phyloP scores from a whole-genome alignment of 2,329 filamentous ascomycete species.

The Endoconidiophora laricicola region DNA sequence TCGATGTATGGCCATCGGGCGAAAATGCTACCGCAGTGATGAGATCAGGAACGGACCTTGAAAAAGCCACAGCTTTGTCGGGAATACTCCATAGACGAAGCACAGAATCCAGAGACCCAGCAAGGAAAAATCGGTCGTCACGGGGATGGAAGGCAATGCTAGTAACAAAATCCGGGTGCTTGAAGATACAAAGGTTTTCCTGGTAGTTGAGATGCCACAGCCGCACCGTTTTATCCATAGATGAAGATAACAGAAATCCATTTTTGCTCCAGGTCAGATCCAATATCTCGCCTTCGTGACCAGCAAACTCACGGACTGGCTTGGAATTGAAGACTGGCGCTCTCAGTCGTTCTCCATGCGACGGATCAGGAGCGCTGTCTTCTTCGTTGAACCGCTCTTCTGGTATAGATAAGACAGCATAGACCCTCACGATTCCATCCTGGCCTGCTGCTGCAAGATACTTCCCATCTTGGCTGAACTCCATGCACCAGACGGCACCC shows the following conservation, averaged over 20 bases:
- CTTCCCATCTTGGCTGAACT: slow-evolving; percentile 82
- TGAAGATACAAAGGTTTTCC: slow-evolving; percentile 85
- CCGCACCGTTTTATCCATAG: slow-evolving; percentile 94
- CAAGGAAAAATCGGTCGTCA: slow-evolving; percentile 92
- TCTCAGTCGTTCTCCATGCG: slow-evolving; percentile 48
- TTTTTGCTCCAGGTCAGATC: slow-evolving; percentile 99
- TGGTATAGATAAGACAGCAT: slow-evolving; percentile 67
- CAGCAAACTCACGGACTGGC: slow-evolving; percentile 62
- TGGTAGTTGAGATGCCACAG: slow-evolving; percentile 77
- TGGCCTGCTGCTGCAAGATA: slow-evolving; percentile 87
- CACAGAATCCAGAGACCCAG: slow-evolving; percentile 78
- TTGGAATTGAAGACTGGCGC: slow-evolving; percentile 79
- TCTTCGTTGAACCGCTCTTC: slow-evolving; percentile 67
- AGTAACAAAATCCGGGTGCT: slow-evolving; percentile 88
- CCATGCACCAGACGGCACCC: slow-evolving; percentile 76
- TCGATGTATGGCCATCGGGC: slow-evolving; percentile 75
- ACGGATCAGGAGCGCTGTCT: slow-evolving; percentile 37
- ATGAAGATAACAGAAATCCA: slow-evolving; percentile 86
- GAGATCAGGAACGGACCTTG: slow-evolving; percentile 61
- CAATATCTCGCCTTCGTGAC: slow-evolving; percentile 72
- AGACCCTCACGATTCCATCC: slow-evolving; percentile 71
- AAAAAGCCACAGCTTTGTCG: slow-evolving; percentile 81
- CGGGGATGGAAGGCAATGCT: slow-evolving; percentile 87
- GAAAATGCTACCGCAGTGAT: slow-evolving; percentile 90
- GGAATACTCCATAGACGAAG: slow-evolving; percentile 92